Percentiles rank a stretch among this genome's conserved stretches.
These are phyloP conservation scores for Rubroshorea leprosula DNA, from an alignment of 345 rosid species.

Conservation along the genomic window DNA sequence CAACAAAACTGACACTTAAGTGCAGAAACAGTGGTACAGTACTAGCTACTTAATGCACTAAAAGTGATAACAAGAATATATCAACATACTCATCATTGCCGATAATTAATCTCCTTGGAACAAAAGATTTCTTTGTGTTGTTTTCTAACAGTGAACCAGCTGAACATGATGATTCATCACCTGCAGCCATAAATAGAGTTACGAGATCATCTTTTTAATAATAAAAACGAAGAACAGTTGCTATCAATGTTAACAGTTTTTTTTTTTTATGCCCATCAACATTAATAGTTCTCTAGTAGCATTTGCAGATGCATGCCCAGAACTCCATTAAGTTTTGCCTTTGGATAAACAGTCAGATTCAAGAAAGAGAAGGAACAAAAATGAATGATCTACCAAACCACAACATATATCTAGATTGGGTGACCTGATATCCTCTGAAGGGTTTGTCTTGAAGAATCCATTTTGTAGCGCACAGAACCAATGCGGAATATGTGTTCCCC, in stretches of 20 bases:
- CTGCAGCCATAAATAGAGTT: slow-evolving; percentile 25
- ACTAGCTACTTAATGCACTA: background rate
- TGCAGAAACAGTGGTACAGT: background rate
- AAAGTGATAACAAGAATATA: background rate
- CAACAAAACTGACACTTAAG: no score
- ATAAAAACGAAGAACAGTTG: no score
- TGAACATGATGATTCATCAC: slow-evolving; percentile 43
- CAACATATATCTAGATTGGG: slow-evolving; percentile 13
- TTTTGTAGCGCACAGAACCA: slow-evolving; percentile 77
- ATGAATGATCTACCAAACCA: background rate
- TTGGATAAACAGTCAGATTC: background rate
- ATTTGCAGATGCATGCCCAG: no score
- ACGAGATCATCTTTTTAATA: background rate
- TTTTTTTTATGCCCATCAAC: no score
- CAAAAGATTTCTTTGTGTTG: slow-evolving; percentile 50
- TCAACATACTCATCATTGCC: slow-evolving; percentile 91
- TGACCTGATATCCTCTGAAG: slow-evolving; percentile 82
- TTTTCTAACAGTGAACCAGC: slow-evolving; percentile 36
- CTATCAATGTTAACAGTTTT: no score
- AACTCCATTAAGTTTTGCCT: no score
- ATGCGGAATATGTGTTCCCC: slow-evolving; percentile 79
- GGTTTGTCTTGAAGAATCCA: slow-evolving; percentile 88
- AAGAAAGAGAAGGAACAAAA: background rate
- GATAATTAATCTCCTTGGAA: slow-evolving; percentile 84
- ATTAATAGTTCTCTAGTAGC: no score